Evolutionary conservation across 2,329 filamentous ascomycete genomes (phyloP).

Genomic region (Apiospora kogelbergensis): DNA sequence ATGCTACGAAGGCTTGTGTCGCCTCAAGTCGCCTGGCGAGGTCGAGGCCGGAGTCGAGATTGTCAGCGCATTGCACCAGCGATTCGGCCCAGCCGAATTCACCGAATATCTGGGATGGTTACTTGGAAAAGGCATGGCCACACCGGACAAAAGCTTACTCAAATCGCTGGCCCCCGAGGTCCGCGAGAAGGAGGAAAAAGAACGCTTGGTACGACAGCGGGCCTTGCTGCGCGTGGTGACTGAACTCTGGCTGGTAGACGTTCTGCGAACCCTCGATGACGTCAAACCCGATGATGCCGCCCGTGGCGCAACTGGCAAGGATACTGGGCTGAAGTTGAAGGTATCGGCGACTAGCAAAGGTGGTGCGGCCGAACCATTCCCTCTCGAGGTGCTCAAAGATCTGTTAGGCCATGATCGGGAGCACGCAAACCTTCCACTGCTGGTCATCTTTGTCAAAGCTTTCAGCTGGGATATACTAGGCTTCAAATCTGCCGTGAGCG

Average conservation of each 20-base stretch:
- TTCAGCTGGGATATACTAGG: conserved; percentile 96
- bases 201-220: conserved; percentile 82
- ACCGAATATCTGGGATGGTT: conserved; percentile 92
- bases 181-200: conserved; percentile 93
- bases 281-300: conserved; percentile 64
- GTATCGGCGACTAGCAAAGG: conserved; percentile 55
- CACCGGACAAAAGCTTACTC: conserved; percentile 80
- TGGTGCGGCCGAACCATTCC: conserved; percentile 83
- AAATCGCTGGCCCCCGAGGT: conserved; percentile 79
- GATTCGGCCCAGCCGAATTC: conserved; percentile 87
- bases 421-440: conserved; percentile 84
- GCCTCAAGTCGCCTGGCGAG: conserved; percentile 87
- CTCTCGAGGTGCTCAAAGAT: conserved; percentile 96
- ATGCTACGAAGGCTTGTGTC: conserved; percentile 91
- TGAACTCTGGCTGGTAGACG: conserved; percentile 91
- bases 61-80: conserved; percentile 90
- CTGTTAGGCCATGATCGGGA: conserved; percentile 91
- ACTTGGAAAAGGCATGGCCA: conserved; percentile 85
- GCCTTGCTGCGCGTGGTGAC: conserved; percentile 87
- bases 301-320: conserved; percentile 62
- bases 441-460: conserved; percentile 93
- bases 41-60: conserved; percentile 91
- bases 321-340: conserved; percentile 58
- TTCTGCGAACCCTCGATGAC: conserved; percentile 77
- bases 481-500: conserved; percentile 67